These are phyloP conservation scores for Lupinus albus DNA, from an alignment of 306 rosid genomes.

Conservation along the genomic window DNA sequence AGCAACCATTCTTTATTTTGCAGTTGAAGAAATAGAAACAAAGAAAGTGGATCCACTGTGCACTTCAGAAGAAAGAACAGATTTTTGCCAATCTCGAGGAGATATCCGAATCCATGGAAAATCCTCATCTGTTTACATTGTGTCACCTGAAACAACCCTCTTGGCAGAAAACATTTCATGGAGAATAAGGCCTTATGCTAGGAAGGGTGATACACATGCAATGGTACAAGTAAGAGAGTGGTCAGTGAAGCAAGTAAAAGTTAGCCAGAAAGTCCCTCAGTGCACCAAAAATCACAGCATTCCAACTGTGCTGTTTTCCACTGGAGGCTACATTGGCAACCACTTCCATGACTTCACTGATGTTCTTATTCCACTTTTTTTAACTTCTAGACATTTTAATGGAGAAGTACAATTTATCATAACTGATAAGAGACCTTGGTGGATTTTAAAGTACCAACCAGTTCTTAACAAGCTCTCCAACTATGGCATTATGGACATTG, in stretches of 20 bases:
- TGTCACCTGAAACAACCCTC: conserved; percentile 40
- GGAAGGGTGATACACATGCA: conserved; percentile 59
- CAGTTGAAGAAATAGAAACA: conserved; percentile 40
- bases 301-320: conserved; percentile 76
- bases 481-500: conserved; percentile 59
- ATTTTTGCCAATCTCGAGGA: conserved; percentile 60
- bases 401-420: conserved; percentile 75
- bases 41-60: conserved; percentile 53
- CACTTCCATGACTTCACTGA: conserved; percentile 89
- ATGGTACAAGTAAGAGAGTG: conserved; percentile 61
- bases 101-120: conserved; percentile 58
- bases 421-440: conserved; percentile 52
- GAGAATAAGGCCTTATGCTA: conserved; percentile 77
- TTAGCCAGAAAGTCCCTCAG: conserved; percentile 37
- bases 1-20: conserved; percentile 31
- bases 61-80: conserved; percentile 57
- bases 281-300: conserved; percentile 60
- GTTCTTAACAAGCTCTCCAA: conserved; percentile 60
- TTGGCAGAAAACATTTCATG: conserved; percentile 50
- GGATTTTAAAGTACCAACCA: conserved; percentile 54
- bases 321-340: conserved; percentile 76
- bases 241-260: conserved; percentile 52
- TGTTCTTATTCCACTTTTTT: conserved; percentile 66
- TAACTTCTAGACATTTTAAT: conserved; percentile 63
- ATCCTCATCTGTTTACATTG: conserved; percentile 55